Evolutionary conservation across 2,329 filamentous ascomycete genomes (phyloP).

Genomic region (Paecilomyces variotii): DNA sequence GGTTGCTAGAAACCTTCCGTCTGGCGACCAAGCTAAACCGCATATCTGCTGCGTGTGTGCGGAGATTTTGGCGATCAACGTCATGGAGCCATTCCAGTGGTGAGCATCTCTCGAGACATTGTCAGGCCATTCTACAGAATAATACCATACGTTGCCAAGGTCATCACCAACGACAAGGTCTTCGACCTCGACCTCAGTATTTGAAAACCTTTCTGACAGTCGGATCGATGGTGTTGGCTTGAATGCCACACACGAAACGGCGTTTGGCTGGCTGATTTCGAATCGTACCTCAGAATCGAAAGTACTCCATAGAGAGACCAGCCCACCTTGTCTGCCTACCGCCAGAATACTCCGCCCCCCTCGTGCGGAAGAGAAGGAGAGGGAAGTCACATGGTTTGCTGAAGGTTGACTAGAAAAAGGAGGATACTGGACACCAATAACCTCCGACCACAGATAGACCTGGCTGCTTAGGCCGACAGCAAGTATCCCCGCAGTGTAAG

Average conservation of each 20-base stretch:
- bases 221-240: slow-evolving; percentile 54
- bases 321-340: slow-evolving; percentile 70
- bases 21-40: slow-evolving; percentile 77
- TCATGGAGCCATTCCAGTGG: slow-evolving; percentile 71
- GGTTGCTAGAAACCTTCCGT: slow-evolving; percentile 70
- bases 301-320: slow-evolving; percentile 69
- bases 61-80: slow-evolving; percentile 65
- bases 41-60: slow-evolving; percentile 87
- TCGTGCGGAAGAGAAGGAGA: slow-evolving; percentile 78
- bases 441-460: slow-evolving; percentile 86
- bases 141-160: slow-evolving; percentile 74
- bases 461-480: slow-evolving; percentile 73
- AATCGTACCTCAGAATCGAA: slow-evolving; percentile 61
- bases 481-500: slow-evolving; percentile 61
- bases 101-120: slow-evolving; percentile 54
- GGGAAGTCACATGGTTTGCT: slow-evolving; percentile 61
- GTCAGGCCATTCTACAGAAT: slow-evolving; percentile 73
- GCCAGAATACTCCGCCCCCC: slow-evolving; percentile 76
- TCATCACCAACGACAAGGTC: slow-evolving; percentile 85
- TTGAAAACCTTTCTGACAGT: slow-evolving; percentile 41
- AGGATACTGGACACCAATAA: slow-evolving; percentile 54
- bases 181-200: slow-evolving; percentile 57
- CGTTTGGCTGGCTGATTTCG: slow-evolving; percentile 60
- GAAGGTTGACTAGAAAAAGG: slow-evolving; percentile 45
- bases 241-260: slow-evolving; percentile 76